Conservation (phyloP, 306 rosid species). For the Castanospermum australe region DNA sequence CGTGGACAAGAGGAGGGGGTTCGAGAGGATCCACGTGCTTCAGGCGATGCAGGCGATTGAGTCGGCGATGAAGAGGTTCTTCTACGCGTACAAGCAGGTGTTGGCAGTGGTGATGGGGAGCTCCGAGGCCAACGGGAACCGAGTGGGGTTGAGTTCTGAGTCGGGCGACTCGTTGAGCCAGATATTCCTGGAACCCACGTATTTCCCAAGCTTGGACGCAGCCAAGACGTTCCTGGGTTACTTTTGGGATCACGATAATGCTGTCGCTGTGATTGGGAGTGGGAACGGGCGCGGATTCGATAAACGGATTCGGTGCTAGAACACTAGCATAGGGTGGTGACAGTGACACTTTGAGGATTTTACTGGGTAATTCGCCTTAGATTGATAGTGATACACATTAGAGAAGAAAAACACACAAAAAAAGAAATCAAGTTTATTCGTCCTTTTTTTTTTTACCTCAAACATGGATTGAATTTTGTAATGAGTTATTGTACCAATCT, state of each 20-base stretch:
- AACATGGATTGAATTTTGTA: slow-evolving; percentile 1
- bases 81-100: slow-evolving; percentile 77
- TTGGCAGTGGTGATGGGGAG: slow-evolving; percentile 76
- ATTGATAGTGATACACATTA: neutral
- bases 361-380: neutral
- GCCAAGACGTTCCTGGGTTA: slow-evolving; percentile 88
- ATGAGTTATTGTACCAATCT: neutral
- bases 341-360: neutral
- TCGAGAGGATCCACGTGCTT: slow-evolving; percentile 63
- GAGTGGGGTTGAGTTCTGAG: slow-evolving; percentile 51
- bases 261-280: neutral
- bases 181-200: slow-evolving; percentile 77
- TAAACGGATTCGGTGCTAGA: neutral
- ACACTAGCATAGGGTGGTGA: neutral
- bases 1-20: slow-evolving; percentile 39
- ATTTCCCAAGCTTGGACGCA: slow-evolving; percentile 91
- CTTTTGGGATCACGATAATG: slow-evolving; percentile 30
- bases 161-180: slow-evolving; percentile 76
- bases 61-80: slow-evolving; percentile 71
- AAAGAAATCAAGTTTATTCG: neutral
- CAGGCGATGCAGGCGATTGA: slow-evolving; percentile 80
- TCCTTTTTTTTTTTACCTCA: neutral
- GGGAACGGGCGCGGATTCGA: neutral
- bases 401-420: neutral
- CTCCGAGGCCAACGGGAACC: slow-evolving; percentile 75